Percentiles rank a stretch among this genome's conserved stretches.
phyloP scores from a whole-genome alignment of 345 rosid species.

The Eucalyptus lansdowneana region DNA sequence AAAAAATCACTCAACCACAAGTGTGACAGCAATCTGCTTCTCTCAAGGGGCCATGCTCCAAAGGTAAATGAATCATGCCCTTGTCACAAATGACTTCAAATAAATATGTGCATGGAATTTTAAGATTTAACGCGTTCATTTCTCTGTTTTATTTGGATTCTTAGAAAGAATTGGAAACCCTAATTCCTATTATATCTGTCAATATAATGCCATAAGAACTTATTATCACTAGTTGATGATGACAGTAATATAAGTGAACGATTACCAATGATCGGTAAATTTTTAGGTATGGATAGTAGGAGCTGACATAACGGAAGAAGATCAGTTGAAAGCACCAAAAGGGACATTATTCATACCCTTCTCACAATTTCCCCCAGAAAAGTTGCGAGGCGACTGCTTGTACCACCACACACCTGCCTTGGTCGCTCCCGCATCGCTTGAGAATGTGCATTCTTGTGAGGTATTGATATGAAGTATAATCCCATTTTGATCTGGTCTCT shows the following conservation, averaged over 20 bases:
- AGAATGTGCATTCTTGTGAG: constrained; percentile 74
- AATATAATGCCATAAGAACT: background rate
- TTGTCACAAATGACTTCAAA: background rate
- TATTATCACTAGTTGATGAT: background rate
- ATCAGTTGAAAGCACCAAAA: constrained; percentile 36
- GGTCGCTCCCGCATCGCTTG: constrained; percentile 31
- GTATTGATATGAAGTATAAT: constrained; percentile 1
- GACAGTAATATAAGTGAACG: background rate
- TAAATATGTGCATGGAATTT: background rate
- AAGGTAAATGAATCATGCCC: constrained; percentile 13
- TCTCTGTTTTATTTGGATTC: background rate
- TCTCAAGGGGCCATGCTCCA: constrained; percentile 8
- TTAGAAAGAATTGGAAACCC: background rate
- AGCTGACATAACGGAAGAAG: constrained; percentile 28
- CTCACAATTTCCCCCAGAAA: constrained; percentile 44
- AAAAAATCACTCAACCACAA: constrained; percentile 4
- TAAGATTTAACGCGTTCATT: background rate
- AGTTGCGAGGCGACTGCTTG: constrained; percentile 30
- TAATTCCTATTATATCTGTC: background rate
- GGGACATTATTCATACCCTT: constrained; percentile 57
- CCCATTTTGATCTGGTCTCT: background rate
- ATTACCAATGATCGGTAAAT: background rate
- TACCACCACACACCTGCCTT: constrained; percentile 57
- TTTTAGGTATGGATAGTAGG: constrained; percentile 54
- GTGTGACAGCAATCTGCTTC: constrained; percentile 10